Conservation (phyloP, 176 grass and related monocot species). For the Raddia distichophylla region DNA sequence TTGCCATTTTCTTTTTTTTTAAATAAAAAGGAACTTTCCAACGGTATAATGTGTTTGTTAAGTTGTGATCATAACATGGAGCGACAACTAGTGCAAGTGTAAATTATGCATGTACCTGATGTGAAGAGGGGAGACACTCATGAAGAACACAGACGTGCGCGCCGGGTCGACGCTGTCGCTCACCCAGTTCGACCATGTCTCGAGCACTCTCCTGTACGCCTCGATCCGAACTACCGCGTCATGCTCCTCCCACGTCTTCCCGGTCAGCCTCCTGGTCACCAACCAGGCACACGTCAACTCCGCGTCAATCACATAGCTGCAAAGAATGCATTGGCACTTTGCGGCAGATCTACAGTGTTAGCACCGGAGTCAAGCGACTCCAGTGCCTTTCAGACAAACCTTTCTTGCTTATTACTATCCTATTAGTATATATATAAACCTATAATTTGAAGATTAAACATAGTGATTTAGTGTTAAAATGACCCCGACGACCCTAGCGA, state of each 20-base stretch:
- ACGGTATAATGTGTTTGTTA: no score
- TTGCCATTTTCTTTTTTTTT: no score
- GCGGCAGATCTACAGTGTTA: no score
- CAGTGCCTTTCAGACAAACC: no score
- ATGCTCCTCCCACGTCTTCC: conserved; percentile 60
- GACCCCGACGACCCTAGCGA: no score
- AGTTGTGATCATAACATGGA: no score
- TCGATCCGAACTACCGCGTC: conserved; percentile 65
- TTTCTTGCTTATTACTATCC: no score
- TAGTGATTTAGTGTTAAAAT: no score
- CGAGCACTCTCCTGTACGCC: conserved; percentile 66
- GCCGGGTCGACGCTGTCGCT: conserved; percentile 68
- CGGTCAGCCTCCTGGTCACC: conserved; percentile 53
- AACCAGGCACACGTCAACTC: not conserved
- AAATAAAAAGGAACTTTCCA: no score
- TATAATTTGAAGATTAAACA: no score
- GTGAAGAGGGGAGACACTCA: conserved; percentile 92
- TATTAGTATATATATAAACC: no score
- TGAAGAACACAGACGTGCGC: conserved; percentile 82
- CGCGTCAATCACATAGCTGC: not conserved
- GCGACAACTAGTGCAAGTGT: not conserved
- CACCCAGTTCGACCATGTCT: conserved; percentile 78
- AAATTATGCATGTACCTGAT: conserved; percentile 37
- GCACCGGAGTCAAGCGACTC: no score
- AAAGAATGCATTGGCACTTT: not conserved